Base-by-base conservation (phyloP, 495 filamentous ascomycete species). In the Neurospora terricola region DNA sequence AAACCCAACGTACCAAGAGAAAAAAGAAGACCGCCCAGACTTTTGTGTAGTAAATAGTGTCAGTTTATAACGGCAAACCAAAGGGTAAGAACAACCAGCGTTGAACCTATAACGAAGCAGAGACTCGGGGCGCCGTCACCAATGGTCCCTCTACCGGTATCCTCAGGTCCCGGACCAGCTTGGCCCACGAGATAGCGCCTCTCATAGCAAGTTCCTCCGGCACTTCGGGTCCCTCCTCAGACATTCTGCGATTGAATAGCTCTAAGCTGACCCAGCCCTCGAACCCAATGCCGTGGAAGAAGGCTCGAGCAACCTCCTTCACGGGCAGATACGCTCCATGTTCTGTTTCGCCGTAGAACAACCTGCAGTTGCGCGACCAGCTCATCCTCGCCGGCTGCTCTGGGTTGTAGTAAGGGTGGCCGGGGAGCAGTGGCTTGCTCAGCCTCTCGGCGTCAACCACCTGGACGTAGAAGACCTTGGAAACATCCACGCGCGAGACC, bases 261-360 rank as follows among this genome's bases (percentile, higher is more conserved):
- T 96, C 92, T 76, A 93, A 84, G 74, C 89, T 91, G n/a, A 94
- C 88, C 91, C 91, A 94, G 0, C 92, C 92, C 70, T 89, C 82
- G 75, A 89, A 96, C 7, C 90, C 89, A 12, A 92, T 80, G 5
- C 87, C 87, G 16, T 87, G 82, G 68, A 91, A 87, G 70, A 95
- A 87, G 9, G 88, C 89, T 70, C 81, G 78, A 8, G 89, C 83
- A 68, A 93, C 86, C 70, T 91, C 86, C 70, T 86, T 74, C 30
- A 94, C 78, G 5, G 93, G 93, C 11, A 96, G 81, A 77, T 94
- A 95, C 0, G 88, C 93, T 8, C 92, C 92, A 0, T 85, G 80
- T 3, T 88, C 85, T 78, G 88, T 83, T 78, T 95, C 92, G 62
- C 90, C 91, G 73, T 91, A 90, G 76, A 94, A 95, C 11, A 94